Base-by-base conservation (phyloP, 768 basidiomycete species). In the Galerina sulciceps region DNA sequence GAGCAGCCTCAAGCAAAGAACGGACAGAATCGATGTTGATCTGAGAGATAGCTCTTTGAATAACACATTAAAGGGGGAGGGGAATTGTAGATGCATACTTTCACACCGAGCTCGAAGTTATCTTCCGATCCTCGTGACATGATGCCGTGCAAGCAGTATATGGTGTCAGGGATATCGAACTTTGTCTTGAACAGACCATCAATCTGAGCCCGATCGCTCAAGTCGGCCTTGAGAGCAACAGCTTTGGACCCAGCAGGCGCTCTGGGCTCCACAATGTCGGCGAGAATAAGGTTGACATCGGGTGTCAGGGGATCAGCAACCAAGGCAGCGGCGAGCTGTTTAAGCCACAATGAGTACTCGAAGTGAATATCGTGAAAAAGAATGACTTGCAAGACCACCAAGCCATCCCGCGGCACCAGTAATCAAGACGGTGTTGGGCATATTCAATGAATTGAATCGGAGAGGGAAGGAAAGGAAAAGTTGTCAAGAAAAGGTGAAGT, bases 71-170 rank as follows among this genome's bases (percentile, higher is more conserved):
- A 31, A 50, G 10, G 10, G 9, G 37, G 18, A 35, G 9, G 37
- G 18, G 26, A 23, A 18, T 10, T 14, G 14, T 4, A 13, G 22
- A 37, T 10, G 53, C n/a, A 15, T 40, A 77, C 80, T 72, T 80
- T 78, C 22, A 81, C 57, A n/a, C 83, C 85, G 1, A 86, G 65
- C 41, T 83, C 81, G 66, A 87, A 86, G 60, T 85, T 78, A 57
- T 83, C 81, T 67, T 87, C 86, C 14, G 83, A 78, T 36, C 83
- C 83, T 14, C 85, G 80, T 22, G 84, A 85, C 86, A 87, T 86
- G 64, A 86, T 84, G 2, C 86, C 86, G 64, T 83, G 81, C 22
- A 82, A 68, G 56, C 80, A 81, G 60, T 82, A 82, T 17, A 82
- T 68, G 6, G 75, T 77, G 59, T 78, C 76, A 0, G 79, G 79